Evolutionary conservation across 352 stramenopile genomes (phyloP).

Genomic region (Pythium apleroticum): DNA sequence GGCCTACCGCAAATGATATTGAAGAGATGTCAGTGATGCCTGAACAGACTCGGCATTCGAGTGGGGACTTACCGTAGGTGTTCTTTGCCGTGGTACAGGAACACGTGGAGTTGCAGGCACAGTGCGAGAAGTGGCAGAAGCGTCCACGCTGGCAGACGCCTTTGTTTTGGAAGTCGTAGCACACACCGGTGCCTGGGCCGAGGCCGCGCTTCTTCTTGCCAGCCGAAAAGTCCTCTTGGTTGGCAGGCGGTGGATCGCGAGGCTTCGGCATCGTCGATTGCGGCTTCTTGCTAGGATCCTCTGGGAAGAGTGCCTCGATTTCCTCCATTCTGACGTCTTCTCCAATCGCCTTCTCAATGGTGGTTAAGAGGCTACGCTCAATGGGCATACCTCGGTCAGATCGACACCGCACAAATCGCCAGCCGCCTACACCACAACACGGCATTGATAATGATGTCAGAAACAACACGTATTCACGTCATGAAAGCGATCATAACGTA

Average conservation of each 20-base stretch:
- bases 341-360: constrained; percentile 70
- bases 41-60: background rate
- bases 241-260: constrained; percentile 14
- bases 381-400: constrained; percentile 66
- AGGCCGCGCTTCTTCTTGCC: constrained; percentile 69
- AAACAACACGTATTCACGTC: background rate
- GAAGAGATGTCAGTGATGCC: background rate
- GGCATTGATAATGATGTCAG: constrained; percentile 5
- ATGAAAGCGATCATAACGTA: constrained; percentile 22
- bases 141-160: constrained; percentile 78
- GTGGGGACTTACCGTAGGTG: constrained; percentile 67
- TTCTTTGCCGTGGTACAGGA: constrained; percentile 80
- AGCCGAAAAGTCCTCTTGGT: constrained; percentile 53
- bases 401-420: constrained; percentile 68
- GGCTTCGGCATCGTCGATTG: constrained; percentile 24
- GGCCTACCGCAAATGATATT: constrained; percentile 34
- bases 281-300: constrained; percentile 62
- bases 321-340: constrained; percentile 84
- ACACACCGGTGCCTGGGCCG: constrained; percentile 69
- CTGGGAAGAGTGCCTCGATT: constrained; percentile 75
- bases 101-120: constrained; percentile 84
- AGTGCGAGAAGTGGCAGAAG: constrained; percentile 88
- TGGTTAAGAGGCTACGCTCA: constrained; percentile 51
- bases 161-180: constrained; percentile 90
- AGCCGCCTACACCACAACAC: constrained; percentile 51